Evolutionary conservation across 768 basidiomycete species (phyloP), one percentile per base, ranked within the genome.

Genomic region (Macrolepiota fuliginosa): DNA sequence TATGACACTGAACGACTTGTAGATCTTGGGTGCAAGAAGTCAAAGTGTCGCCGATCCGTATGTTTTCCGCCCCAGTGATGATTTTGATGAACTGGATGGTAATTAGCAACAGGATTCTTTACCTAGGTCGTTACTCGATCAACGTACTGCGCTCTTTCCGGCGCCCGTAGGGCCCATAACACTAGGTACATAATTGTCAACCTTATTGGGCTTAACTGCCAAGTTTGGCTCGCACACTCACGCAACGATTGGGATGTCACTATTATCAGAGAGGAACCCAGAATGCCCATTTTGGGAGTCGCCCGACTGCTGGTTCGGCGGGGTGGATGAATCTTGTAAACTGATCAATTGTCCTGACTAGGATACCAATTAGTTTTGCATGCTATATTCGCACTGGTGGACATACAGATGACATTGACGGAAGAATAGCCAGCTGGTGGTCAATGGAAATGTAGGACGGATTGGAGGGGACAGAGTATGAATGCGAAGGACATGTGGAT

Each of bases 111-210:
- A 19, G 37, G 29, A 29, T 6, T 57, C 9, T 22, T 19, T 49
- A 7, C 9, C 11, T 19, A 47, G 10, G 19, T 32, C 10, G 10
- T 22, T 24, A 5, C 50, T 15, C 12, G 17, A 24, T 4, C 27
- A n/a, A 29, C 62, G 29, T 53, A 71, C 70, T 37, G 68, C 56
- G 51, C 70, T 71, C 58, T 70, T 71, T 32, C 70, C 70, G 3
- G 63, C 62, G 10, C 69, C 70, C 10, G 66, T 70, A 12, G 68
- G 65, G 22, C 70, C 70, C 69, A 71, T 71, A 12, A 71, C 60
- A 17, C 70, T 71, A 19, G 27, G 47, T 11, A 2, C 12, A 3
- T 6, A 17, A 22, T n/a, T n/a, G 39, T 32, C 19, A 27, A 13
- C 5, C 15, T 25, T 10, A 39, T n/a, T 22, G 11, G n/a, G 3